These are phyloP conservation scores for Diddensiella caesifluorescens DNA, from an alignment of 805 yeast species.

Conservation along the genomic window DNA sequence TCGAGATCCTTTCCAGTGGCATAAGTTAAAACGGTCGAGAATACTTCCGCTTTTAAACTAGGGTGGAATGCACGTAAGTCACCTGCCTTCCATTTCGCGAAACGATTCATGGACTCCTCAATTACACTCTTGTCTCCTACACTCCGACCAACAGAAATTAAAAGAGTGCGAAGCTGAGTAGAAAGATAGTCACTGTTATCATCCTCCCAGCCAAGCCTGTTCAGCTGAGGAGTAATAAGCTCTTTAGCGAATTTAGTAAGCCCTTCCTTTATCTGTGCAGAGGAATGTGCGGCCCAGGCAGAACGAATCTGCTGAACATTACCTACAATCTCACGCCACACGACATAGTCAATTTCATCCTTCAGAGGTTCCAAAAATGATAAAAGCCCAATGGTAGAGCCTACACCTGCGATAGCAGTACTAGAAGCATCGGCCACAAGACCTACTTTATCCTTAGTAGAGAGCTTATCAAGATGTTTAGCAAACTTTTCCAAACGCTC, in stretches of 20 bases:
- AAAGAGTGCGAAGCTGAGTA: conserved; percentile 56
- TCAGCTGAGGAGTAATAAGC: conserved; percentile 46
- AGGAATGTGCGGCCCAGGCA: conserved; percentile 36
- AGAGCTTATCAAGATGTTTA: conserved; percentile 48
- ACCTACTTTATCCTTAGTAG: conserved; percentile 75
- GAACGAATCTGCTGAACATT: conserved; percentile 33
- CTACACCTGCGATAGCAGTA: conserved; percentile 64
- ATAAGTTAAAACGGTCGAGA: conserved; percentile 38
- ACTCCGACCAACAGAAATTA: conserved; percentile 55
- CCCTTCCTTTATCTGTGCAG: conserved; percentile 38
- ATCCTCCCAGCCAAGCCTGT: conserved; percentile 58
- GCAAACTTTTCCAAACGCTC: conserved; percentile 69
- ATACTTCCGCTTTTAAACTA: conserved; percentile 43
- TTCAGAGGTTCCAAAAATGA: conserved; percentile 47
- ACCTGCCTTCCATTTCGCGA: conserved; percentile 39
- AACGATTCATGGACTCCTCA: conserved; percentile 38
- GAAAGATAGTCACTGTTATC: conserved; percentile 42
- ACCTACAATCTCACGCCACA: conserved; percentile 51
- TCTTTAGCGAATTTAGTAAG: conserved; percentile 49
- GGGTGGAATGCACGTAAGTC: conserved; percentile 42
- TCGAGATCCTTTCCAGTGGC: conserved; percentile 33
- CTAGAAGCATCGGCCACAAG: conserved; percentile 75
- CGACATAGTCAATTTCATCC: conserved; percentile 45
- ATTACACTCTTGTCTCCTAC: conserved; percentile 45
- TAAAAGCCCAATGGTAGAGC: conserved; percentile 53